Conservation (phyloP, 768 basidiomycete genomes). For the Gyrodon lividus region DNA sequence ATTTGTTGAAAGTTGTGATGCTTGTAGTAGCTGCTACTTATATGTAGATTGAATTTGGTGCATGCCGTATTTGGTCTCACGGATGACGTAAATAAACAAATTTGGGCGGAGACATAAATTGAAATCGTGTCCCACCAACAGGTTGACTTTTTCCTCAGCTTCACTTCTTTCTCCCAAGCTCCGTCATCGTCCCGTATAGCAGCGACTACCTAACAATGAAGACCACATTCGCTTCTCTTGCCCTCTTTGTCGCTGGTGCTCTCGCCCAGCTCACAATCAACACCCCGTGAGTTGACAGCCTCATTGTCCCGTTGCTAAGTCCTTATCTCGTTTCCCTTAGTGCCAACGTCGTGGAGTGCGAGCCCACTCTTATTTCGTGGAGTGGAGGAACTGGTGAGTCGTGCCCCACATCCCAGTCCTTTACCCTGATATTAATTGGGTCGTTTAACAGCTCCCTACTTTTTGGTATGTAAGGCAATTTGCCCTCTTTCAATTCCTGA, state of each 20-base stretch:
- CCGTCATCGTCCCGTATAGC: slow-evolving; percentile 15
- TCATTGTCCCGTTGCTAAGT: not conserved
- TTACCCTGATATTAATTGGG: not conserved
- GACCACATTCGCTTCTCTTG: slow-evolving; percentile 37
- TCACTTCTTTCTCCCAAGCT: slow-evolving; percentile 25
- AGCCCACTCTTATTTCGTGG: slow-evolving; percentile 56
- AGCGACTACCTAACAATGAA: slow-evolving; percentile 43
- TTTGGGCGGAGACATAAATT: slow-evolving; percentile 37
- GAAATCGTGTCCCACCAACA: slow-evolving; percentile 13
- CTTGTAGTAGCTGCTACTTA: too few species aligned
- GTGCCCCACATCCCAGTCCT: not conserved
- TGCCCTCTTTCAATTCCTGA: not conserved
- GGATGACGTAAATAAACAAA: slow-evolving; percentile 15
- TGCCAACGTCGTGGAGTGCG: slow-evolving; percentile 49
- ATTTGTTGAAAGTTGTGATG: not conserved
- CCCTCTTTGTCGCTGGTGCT: slow-evolving; percentile 41
- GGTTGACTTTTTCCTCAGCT: slow-evolving; percentile 21
- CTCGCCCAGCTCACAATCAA: slow-evolving; percentile 57
- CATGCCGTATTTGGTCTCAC: slow-evolving; percentile 6
- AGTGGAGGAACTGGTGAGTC: slow-evolving; percentile 54
- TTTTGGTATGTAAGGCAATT: slow-evolving; percentile 49
- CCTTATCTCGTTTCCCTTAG: slow-evolving; percentile 32
- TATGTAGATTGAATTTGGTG: not conserved
- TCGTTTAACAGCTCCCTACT: slow-evolving; percentile 52
- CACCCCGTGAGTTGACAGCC: slow-evolving; percentile 60